Percentiles rank a stretch among this genome's conserved stretches.
These are phyloP conservation scores for Adenanthera pavonina DNA, from an alignment of 306 rosid genomes.

Conservation along the genomic window DNA sequence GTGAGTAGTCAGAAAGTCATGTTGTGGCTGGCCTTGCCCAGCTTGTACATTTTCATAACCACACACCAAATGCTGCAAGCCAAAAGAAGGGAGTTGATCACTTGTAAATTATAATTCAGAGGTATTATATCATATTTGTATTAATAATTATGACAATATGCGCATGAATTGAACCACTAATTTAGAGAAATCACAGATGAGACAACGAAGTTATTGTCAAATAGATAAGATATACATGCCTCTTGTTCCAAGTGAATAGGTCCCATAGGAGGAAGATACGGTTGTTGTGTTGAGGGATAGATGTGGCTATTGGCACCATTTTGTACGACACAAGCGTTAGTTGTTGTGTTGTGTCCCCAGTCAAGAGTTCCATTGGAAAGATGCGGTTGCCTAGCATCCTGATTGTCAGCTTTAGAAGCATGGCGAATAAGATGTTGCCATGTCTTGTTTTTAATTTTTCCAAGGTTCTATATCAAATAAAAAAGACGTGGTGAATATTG, in stretches of 20 bases:
- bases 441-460: constrained; percentile 6
- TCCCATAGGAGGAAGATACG: too few relatives aligned
- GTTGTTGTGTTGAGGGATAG: too few relatives aligned
- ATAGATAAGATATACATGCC: constrained; percentile 30
- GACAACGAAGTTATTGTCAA: background rate
- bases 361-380: constrained; percentile 5
- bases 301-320: too few relatives aligned
- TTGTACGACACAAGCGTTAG: too few relatives aligned
- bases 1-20: background rate
- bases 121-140: background rate
- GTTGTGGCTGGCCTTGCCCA: constrained; percentile 32
- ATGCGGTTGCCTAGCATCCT: constrained; percentile 12
- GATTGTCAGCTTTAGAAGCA: constrained; percentile 45
- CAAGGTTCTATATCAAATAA: constrained; percentile 47
- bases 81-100: background rate
- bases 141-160: background rate
- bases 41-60: constrained; percentile 38
- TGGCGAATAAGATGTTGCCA: constrained; percentile 53
- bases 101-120: background rate
- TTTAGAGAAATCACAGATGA: background rate
- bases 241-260: background rate
- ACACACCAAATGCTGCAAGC: constrained; percentile 38
- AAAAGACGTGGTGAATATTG: background rate
- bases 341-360: too few relatives aligned
- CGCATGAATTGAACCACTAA: background rate